A percentile compares a stretch with the other conserved stretches of the same genome.
These are phyloP conservation scores for Epichloe elymi DNA, from an alignment of 2,329 filamentous ascomycete genomes.

Conservation along the genomic window DNA sequence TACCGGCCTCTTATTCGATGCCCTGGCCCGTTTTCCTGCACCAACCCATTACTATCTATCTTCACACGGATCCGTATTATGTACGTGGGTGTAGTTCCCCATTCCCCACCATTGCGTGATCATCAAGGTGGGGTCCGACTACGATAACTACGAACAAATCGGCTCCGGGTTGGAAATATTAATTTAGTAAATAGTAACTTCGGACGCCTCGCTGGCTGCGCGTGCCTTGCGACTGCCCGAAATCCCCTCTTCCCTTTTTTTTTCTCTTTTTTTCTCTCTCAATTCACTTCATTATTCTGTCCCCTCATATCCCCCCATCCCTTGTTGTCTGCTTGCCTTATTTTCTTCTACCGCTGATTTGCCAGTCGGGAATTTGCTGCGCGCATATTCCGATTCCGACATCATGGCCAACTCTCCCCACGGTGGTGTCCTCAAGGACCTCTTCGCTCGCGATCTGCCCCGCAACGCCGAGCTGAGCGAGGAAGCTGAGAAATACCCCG, in stretches of 20 bases:
- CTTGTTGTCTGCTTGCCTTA: background rate
- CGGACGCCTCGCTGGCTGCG: background rate
- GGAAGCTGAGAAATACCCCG: conserved; percentile 73
- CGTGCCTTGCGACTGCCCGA: background rate
- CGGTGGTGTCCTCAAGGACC: conserved; percentile 94
- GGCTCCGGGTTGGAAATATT: conserved; percentile 1
- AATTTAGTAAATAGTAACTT: background rate
- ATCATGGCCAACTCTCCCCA: conserved; percentile 61
- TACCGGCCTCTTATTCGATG: background rate
- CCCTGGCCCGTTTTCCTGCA: conserved; percentile 1
- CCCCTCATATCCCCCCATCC: background rate
- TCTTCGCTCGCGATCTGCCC: conserved; percentile 82
- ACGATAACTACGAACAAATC: background rate
- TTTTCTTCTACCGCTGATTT: background rate
- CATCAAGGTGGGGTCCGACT: conserved; percentile 3
- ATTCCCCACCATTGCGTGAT: conserved; percentile 21
- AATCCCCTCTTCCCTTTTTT: conserved; percentile 4
- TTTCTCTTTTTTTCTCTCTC: background rate
- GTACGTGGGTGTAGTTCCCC: conserved; percentile 1
- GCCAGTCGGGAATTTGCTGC: background rate
- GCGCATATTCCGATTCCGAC: background rate
- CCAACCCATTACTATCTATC: conserved; percentile 1
- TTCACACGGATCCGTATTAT: too few species aligned
- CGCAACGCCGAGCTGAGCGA: conserved; percentile 64
- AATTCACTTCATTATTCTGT: background rate